Evolutionary conservation across 2,329 filamentous ascomycete species (phyloP).

Genomic region (Ascochyta koolunga): DNA sequence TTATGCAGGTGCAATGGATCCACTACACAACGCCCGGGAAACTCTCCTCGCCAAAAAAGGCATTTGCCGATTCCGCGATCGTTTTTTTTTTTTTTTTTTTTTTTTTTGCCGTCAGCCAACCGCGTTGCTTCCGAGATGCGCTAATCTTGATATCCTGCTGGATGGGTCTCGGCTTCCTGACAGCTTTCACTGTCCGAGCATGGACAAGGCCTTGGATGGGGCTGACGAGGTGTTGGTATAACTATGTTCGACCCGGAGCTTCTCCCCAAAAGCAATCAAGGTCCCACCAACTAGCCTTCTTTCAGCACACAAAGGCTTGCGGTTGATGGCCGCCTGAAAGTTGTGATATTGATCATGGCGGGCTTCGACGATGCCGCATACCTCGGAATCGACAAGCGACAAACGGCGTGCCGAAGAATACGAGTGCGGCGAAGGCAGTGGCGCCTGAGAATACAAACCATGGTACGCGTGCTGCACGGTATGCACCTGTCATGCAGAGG

Average conservation of each 20-base stretch:
- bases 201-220: background rate
- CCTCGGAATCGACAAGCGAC: background rate
- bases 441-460: background rate
- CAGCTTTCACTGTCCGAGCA: background rate
- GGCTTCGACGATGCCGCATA: background rate
- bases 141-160: background rate
- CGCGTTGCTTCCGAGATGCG: conserved; percentile 4
- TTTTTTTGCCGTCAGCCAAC: conserved; percentile 13
- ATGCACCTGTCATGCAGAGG: background rate
- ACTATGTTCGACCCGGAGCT: background rate
- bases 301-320: background rate
- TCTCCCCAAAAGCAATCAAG: background rate
- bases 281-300: background rate
- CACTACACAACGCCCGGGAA: background rate
- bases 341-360: background rate
- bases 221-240: background rate
- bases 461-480: background rate
- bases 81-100: background rate
- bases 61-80: background rate
- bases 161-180: background rate
- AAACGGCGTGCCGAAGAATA: background rate
- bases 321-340: background rate
- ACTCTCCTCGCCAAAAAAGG: background rate
- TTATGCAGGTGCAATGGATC: conserved; percentile 3
- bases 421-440: background rate